Evolutionary conservation across 2,329 filamentous ascomycete species (phyloP).

Genomic region (Penicillium sp.): DNA sequence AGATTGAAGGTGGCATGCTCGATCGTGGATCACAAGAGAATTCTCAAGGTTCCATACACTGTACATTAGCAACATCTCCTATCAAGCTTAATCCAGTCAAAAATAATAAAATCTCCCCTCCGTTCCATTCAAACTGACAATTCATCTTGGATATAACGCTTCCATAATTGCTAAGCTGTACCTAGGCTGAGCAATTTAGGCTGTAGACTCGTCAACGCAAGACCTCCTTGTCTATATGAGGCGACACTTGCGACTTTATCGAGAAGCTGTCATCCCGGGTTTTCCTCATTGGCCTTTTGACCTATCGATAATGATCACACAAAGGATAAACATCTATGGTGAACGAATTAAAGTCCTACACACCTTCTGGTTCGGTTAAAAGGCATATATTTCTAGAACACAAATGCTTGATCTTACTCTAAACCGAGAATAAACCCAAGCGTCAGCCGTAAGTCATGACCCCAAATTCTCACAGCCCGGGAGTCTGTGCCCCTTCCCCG

Average conservation of each 20-base stretch:
- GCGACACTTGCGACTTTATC: slow-evolving; percentile 25
- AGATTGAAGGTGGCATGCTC: not conserved
- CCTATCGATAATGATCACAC: slow-evolving; percentile 6
- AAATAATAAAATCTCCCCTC: not conserved
- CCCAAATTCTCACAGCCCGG: slow-evolving; percentile 16
- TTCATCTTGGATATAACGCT: not conserved
- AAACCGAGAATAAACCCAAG: not conserved
- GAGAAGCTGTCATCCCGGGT: slow-evolving; percentile 18
- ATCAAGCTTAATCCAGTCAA: not conserved
- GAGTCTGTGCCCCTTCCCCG: slow-evolving; percentile 34
- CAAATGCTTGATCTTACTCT: not conserved
- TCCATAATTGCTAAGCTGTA: no score
- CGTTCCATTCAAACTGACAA: not conserved
- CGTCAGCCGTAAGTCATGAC: slow-evolving; percentile 5
- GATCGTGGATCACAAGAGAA: not conserved
- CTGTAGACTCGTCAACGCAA: slow-evolving; percentile 26
- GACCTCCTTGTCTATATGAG: slow-evolving; percentile 25
- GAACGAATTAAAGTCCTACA: not conserved
- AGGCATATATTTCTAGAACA: not conserved
- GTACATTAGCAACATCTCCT: not conserved
- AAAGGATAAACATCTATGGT: not conserved
- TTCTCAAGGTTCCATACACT: not conserved
- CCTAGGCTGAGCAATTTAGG: slow-evolving; percentile 3
- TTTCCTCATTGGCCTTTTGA: slow-evolving; percentile 6
- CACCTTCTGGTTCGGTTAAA: not conserved